These are phyloP conservation scores for Linnemannia exigua DNA, from an alignment of 192 early-diverging fungal genomes.

Conservation along the genomic window DNA sequence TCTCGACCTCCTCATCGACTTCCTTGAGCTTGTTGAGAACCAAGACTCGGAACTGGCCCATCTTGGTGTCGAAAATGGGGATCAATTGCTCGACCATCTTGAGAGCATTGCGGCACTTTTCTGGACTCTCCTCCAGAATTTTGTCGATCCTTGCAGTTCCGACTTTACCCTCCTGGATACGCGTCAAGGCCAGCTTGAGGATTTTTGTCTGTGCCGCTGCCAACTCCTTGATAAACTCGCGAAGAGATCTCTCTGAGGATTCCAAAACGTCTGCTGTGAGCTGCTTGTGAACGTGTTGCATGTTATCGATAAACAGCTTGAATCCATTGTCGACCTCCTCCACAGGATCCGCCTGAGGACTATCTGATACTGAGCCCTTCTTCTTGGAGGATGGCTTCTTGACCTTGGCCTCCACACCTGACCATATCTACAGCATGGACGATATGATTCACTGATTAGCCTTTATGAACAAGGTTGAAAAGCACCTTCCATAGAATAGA, in stretches of 20 bases:
- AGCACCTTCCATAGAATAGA: neutral
- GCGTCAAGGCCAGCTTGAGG: constrained; percentile 48
- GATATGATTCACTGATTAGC: neutral
- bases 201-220: constrained; percentile 55
- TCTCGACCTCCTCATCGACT: constrained; percentile 57
- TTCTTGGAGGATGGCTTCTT: constrained; percentile 47
- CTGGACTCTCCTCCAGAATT: constrained; percentile 49
- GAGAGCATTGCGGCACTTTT: constrained; percentile 45
- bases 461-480: neutral
- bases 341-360: constrained; percentile 24
- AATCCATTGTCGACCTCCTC: constrained; percentile 44
- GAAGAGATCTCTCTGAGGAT: constrained; percentile 46
- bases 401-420: constrained; percentile 29
- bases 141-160: constrained; percentile 43
- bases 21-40: constrained; percentile 57
- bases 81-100: constrained; percentile 57
- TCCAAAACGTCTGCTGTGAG: constrained; percentile 46
- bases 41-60: constrained; percentile 50
- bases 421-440: constrained; percentile 29
- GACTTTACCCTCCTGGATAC: constrained; percentile 53
- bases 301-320: constrained; percentile 46
- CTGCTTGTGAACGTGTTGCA: constrained; percentile 48
- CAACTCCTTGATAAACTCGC: constrained; percentile 54
- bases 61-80: constrained; percentile 52
- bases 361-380: constrained; percentile 14